Evolutionary conservation across 2,329 filamentous ascomycete species (phyloP).

Genomic region (Aureobasidium subglaciale): DNA sequence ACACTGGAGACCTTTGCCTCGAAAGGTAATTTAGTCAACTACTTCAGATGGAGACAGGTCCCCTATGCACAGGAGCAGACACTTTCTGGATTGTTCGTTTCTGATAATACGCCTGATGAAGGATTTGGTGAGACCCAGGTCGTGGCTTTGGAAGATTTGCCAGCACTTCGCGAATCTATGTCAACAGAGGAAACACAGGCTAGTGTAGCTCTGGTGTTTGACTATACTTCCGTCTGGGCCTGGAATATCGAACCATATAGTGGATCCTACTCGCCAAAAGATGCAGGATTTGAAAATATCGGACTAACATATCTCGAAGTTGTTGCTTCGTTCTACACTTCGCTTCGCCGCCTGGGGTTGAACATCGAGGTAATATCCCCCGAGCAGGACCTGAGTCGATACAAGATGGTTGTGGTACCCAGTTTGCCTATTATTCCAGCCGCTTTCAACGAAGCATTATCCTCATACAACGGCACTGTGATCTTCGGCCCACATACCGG

Average conservation of each 20-base stretch:
- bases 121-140: constrained; percentile 20
- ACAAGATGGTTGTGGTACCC: constrained; percentile 22
- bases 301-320: constrained; percentile 18
- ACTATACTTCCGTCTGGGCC: constrained; percentile 21
- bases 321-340: constrained; percentile 21
- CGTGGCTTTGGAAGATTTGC: constrained; percentile 19
- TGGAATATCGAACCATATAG: constrained; percentile 22
- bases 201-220: constrained; percentile 20
- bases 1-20: constrained; percentile 22
- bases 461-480: constrained; percentile 17
- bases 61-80: constrained; percentile 23
- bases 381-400: constrained; percentile 18
- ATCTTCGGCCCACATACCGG: constrained; percentile 21
- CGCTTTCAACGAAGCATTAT: constrained; percentile 17
- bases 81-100: constrained; percentile 19
- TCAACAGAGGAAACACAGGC: constrained; percentile 15
- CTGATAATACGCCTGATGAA: constrained; percentile 19
- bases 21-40: constrained; percentile 21
- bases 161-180: constrained; percentile 6
- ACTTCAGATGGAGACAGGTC: constrained; percentile 22
- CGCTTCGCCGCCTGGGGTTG: constrained; percentile 20
- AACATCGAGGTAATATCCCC: constrained; percentile 22
- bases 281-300: constrained; percentile 18
- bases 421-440: constrained; percentile 21
- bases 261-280: constrained; percentile 20